Conservation (phyloP, 1,284 basidiomycete genomes). For the Lignosus rhinocerotis region DNA sequence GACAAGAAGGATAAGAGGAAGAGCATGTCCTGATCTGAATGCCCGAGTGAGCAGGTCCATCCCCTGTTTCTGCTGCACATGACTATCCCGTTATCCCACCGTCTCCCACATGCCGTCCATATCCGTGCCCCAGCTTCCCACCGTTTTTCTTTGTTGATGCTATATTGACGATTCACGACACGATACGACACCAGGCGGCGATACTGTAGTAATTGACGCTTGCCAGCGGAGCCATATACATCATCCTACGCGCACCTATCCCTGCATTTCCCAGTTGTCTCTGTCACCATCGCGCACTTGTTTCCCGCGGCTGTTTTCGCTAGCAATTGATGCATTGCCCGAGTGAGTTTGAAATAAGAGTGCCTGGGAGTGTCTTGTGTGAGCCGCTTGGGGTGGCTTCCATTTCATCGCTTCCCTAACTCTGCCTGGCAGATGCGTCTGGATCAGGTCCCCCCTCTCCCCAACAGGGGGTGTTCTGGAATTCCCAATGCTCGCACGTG, state of each 20-base stretch:
- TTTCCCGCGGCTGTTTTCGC: slow-evolving; percentile 17
- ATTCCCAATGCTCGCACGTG: slow-evolving; percentile 9
- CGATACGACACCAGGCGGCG: slow-evolving; percentile 24
- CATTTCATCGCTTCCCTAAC: neutral
- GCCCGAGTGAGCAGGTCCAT: slow-evolving; percentile 3
- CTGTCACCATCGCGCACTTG: slow-evolving; percentile 17
- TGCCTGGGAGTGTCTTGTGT: slow-evolving; percentile 1
- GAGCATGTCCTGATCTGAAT: slow-evolving; percentile 23
- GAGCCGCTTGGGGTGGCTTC: slow-evolving; percentile 7
- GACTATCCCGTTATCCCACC: slow-evolving; percentile 18
- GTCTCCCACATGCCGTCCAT: slow-evolving; percentile 3
- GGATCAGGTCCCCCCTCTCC: slow-evolving; percentile 8
- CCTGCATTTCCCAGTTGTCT: slow-evolving; percentile 20
- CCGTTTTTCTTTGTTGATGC: neutral
- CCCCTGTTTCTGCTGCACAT: slow-evolving; percentile 17
- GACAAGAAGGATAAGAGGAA: slow-evolving; percentile 35
- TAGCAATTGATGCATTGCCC: slow-evolving; percentile 12
- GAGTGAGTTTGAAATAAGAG: neutral
- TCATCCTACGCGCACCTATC: slow-evolving; percentile 11
- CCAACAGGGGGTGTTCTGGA: slow-evolving; percentile 11
- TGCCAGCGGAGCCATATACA: slow-evolving; percentile 11
- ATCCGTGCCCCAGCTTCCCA: neutral
- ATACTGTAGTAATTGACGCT: slow-evolving; percentile 34
- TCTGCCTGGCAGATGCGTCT: slow-evolving; percentile 13
- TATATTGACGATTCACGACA: slow-evolving; percentile 25